Base-by-base conservation (phyloP, 768 basidiomycete genomes). In the Lyophyllum semitale region DNA sequence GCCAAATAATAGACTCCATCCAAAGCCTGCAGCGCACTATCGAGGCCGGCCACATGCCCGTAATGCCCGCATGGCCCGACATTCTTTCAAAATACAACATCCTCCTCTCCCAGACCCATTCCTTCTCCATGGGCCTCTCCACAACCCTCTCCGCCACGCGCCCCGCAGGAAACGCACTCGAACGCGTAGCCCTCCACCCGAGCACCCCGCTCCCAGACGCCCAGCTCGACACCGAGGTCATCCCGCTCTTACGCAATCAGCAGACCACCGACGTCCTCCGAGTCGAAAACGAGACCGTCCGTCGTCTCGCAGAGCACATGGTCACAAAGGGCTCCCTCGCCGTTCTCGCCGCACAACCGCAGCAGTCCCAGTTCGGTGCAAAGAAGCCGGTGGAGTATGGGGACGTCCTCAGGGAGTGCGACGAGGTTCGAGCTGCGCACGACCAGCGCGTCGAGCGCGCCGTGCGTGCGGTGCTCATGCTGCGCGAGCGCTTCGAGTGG, bases 51-150 rank as follows among this genome's bases (percentile, higher is more conserved):
- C 77, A 83, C 33, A 78, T 76, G 41, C 73, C 71, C 33, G 75
- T 66, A n/a, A 91, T 92, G 84, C 85, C 87, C 2, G 71, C 88
- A 8, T 93, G 92, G 92, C 92, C 91, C 2, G 91, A 93, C 64
- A 83, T 94, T 51, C 78, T 93, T 51, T 85, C 87, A 13, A 93
- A 92, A 75, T 93, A 93, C 81, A 92, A 87, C 61, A 80, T 91
- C 59, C 79, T 94, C 25, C 80, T 93, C 52, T 90, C 89, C 0
- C 92, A 93, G 63, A 90, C 89, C 0, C 89, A 90, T 65, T 88
- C 79, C 60, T 85, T 94, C 62, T 87, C 86, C 41, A 83, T 78
- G 48, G 60, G 64, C 12, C 51, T 63, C 20, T 29, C 58, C 20
- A 55, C 56, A 4, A 57, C 81, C 84, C 67, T 54, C 32, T 57